Conservation (phyloP, 352 stramenopile species). For the Phytophthora sojae region DNA sequence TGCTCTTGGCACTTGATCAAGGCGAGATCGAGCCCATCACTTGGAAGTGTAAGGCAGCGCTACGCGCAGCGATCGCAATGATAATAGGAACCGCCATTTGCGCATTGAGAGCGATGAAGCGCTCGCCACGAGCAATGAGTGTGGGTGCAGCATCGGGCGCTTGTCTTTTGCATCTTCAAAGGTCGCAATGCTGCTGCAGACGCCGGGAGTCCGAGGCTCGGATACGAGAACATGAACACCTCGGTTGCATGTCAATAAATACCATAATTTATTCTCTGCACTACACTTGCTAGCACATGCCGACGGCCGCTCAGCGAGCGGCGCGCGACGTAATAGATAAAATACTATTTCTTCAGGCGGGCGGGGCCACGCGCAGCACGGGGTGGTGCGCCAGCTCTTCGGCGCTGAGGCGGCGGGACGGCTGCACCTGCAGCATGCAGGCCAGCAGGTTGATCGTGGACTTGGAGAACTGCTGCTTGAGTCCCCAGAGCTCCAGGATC, state of each 20-base stretch:
- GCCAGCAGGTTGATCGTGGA: slow-evolving; percentile 50
- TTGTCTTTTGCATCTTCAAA: slow-evolving; percentile 14
- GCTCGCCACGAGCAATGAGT: background rate
- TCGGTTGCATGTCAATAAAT: slow-evolving; percentile 30
- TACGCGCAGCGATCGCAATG: background rate
- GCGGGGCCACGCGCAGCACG: slow-evolving; percentile 12
- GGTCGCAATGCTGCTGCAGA: background rate
- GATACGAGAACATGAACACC: background rate
- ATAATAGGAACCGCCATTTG: background rate
- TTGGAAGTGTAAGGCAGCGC: background rate
- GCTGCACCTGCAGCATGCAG: slow-evolving; percentile 58
- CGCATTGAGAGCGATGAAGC: background rate
- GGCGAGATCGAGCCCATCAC: no score
- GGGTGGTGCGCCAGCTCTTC: slow-evolving; percentile 44
- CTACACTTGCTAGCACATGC: slow-evolving; percentile 30
- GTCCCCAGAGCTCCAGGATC: slow-evolving; percentile 66
- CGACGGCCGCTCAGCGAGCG: background rate
- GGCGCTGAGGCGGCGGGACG: slow-evolving; percentile 42
- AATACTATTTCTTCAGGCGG: slow-evolving; percentile 21
- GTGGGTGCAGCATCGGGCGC: background rate
- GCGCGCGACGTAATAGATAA: slow-evolving; percentile 15
- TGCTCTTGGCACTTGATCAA: no score
- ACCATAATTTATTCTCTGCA: slow-evolving; percentile 39
- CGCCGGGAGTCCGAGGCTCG: no score
- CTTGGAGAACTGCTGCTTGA: slow-evolving; percentile 43